Evolutionary conservation across 2,329 filamentous ascomycete species (phyloP).

Genomic region (Amauroascus niger): DNA sequence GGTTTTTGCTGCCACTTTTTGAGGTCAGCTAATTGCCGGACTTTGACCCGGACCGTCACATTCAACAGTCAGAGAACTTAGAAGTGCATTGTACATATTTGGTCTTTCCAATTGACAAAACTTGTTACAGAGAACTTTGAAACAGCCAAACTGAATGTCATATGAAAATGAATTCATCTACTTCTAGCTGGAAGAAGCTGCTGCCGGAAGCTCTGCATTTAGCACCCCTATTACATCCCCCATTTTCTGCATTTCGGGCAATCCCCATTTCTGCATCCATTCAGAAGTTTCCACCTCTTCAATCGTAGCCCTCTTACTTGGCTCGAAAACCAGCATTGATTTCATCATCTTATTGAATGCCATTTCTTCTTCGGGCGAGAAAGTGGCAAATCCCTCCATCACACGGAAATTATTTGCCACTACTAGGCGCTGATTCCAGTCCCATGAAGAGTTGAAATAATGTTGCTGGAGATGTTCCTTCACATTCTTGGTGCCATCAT

Average conservation of each 20-base stretch:
- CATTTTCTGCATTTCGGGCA: slow-evolving; percentile 9
- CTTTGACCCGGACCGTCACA: too few species aligned
- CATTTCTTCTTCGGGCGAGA: slow-evolving; percentile 13
- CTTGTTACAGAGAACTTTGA: background rate
- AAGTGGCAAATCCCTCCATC: slow-evolving; percentile 3
- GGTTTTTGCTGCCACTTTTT: too few species aligned
- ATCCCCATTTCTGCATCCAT: slow-evolving; percentile 20
- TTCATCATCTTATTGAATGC: slow-evolving; percentile 18
- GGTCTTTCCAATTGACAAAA: background rate
- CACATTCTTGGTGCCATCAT: slow-evolving; percentile 14
- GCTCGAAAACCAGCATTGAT: slow-evolving; percentile 18
- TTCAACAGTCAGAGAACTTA: too few species aligned
- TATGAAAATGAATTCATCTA: background rate
- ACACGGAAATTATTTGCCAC: slow-evolving; percentile 1
- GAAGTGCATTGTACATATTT: background rate
- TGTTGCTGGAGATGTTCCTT: slow-evolving; percentile 1
- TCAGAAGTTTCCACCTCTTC: slow-evolving; percentile 18
- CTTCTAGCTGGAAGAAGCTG: background rate
- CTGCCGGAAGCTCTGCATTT: background rate
- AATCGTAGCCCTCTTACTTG: slow-evolving; percentile 16
- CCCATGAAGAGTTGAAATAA: background rate
- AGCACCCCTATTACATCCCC: background rate
- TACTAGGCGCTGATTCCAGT: slow-evolving; percentile 1
- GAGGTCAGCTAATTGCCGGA: too few species aligned
- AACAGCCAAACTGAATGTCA: background rate